Conservation (phyloP, 2,329 filamentous ascomycete species). For the Orbilia javanica region DNA sequence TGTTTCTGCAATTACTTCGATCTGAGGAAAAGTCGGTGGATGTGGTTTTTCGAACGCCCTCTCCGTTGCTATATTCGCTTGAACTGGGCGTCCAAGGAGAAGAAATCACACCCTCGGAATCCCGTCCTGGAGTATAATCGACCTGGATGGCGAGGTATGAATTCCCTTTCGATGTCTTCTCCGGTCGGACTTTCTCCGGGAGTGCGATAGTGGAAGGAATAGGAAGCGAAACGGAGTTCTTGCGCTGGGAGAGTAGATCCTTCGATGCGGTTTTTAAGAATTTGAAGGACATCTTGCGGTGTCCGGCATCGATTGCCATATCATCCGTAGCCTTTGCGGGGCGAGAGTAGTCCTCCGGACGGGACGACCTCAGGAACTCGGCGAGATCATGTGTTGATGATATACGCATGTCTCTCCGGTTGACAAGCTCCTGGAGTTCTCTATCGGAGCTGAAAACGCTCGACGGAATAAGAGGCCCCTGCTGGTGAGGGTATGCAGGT, state of each 20-base stretch:
- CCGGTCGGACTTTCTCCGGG: constrained; percentile 44
- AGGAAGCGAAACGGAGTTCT: constrained; percentile 30
- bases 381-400: constrained; percentile 61
- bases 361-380: constrained; percentile 61
- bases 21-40: constrained; percentile 46
- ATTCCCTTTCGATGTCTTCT: constrained; percentile 59
- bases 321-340: constrained; percentile 58
- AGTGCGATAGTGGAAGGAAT: constrained; percentile 39
- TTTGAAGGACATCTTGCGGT: constrained; percentile 56
- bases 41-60: constrained; percentile 36
- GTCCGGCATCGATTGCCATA: constrained; percentile 32
- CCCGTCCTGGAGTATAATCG: constrained; percentile 59
- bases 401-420: constrained; percentile 54
- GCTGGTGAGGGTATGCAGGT: constrained; percentile 51
- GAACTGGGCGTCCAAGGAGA: constrained; percentile 50
- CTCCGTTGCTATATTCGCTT: constrained; percentile 27
- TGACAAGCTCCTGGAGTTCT: constrained; percentile 52
- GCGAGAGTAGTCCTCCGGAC: constrained; percentile 59
- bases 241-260: constrained; percentile 47
- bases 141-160: constrained; percentile 62
- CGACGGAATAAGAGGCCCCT: constrained; percentile 45
- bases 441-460: constrained; percentile 55
- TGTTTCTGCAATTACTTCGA: constrained; percentile 34
- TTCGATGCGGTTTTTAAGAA: constrained; percentile 60
- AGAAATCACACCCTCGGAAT: constrained; percentile 10